Percentiles rank a stretch among this genome's conserved stretches.
These are phyloP conservation scores for Delitschia confertaspora DNA, from an alignment of 495 filamentous ascomycete genomes.

Conservation along the genomic window DNA sequence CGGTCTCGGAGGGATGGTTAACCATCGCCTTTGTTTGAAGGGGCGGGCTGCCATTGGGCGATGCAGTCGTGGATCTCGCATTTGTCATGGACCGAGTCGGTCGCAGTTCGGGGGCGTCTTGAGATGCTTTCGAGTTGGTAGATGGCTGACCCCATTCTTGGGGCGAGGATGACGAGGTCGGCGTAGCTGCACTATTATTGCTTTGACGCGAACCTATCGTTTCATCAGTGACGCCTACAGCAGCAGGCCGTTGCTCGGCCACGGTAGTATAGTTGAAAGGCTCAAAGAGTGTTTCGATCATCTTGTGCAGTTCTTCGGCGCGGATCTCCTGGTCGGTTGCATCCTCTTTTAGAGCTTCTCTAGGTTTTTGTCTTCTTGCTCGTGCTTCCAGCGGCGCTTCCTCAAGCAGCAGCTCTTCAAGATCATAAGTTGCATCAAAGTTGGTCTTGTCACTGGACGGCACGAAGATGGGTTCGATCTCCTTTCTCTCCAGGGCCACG, in stretches of 20 bases:
- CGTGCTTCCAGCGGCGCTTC: slow-evolving; percentile 92
- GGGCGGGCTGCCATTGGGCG: slow-evolving; percentile 34
- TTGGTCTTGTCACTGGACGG: slow-evolving; percentile 97
- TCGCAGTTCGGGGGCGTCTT: slow-evolving; percentile 21
- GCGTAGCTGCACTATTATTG: slow-evolving; percentile 26
- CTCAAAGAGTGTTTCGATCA: slow-evolving; percentile 91
- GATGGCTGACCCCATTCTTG: slow-evolving; percentile 16
- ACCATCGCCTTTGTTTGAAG: slow-evolving; percentile 17
- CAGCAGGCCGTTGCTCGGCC: slow-evolving; percentile 37
- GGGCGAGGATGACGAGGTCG: slow-evolving; percentile 18
- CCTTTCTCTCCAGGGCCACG: slow-evolving; percentile 72
- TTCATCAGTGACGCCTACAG: slow-evolving; percentile 34
- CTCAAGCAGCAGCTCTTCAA: slow-evolving; percentile 89
- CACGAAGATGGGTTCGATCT: slow-evolving; percentile 82
- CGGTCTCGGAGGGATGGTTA: slow-evolving; percentile 4
- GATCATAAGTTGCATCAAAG: slow-evolving; percentile 95
- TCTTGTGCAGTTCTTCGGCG: slow-evolving; percentile 84
- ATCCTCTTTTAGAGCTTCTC: slow-evolving; percentile 83
- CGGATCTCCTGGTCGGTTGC: slow-evolving; percentile 92
- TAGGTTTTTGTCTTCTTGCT: slow-evolving; percentile 83
- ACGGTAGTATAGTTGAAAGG: slow-evolving; percentile 89
- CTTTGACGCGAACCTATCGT: slow-evolving; percentile 33
- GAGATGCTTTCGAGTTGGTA: slow-evolving; percentile 16
- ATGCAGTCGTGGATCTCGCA: slow-evolving; percentile 33
- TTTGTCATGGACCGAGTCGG: slow-evolving; percentile 25